phyloP scores from a whole-genome alignment of 192 early-diverging fungal genomes.

The Backusella psychrophila region DNA sequence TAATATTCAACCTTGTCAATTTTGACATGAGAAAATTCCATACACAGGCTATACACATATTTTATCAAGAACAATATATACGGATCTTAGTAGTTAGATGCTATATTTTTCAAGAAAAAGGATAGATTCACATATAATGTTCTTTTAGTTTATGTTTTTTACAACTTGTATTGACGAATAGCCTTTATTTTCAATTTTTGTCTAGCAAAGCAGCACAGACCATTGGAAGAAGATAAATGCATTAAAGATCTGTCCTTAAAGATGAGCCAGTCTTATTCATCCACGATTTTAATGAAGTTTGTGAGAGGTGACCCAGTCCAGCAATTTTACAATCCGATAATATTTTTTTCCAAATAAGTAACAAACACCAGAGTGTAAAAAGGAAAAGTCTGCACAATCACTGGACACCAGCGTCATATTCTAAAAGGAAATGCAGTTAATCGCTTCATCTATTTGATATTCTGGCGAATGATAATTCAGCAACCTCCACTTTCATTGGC shows the following conservation, averaged over 20 bases:
- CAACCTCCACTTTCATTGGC: background rate
- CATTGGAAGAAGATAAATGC: background rate
- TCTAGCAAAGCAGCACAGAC: slow-evolving; percentile 2
- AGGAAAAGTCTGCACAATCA: background rate
- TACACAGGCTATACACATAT: background rate
- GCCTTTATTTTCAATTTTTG: background rate
- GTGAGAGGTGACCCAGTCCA: slow-evolving; percentile 16
- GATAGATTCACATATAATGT: background rate
- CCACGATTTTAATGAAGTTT: slow-evolving; percentile 16
- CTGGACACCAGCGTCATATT: background rate
- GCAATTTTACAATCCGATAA: background rate
- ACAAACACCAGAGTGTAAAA: background rate
- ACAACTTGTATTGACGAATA: background rate
- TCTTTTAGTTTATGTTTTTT: background rate
- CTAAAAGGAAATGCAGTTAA: background rate
- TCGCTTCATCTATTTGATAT: background rate
- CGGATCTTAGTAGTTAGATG: background rate
- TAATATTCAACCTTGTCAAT: background rate
- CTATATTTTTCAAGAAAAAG: background rate
- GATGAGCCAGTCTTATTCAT: slow-evolving; percentile 18
- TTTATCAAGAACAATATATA: background rate
- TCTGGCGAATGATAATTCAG: background rate
- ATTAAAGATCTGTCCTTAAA: background rate
- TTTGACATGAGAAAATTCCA: background rate
- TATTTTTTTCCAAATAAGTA: background rate